A percentile compares a stretch with the other conserved stretches of the same genome.
phyloP scores from a whole-genome alignment of 1,284 basidiomycete species.

The Mycosarcoma maydis region DNA sequence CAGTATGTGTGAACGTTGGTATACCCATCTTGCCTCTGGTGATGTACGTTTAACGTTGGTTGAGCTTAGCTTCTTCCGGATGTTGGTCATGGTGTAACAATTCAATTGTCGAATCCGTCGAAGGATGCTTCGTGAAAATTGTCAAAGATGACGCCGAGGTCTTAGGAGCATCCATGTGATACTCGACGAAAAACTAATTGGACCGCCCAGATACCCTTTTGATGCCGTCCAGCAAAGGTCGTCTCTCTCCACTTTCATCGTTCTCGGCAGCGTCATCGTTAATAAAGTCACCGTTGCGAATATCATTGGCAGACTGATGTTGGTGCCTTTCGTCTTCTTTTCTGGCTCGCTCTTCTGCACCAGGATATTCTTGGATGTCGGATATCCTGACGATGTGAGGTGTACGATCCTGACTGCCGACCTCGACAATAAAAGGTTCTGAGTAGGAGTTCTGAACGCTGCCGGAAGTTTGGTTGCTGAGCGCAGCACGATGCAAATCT shows the following conservation, averaged over 20 bases:
- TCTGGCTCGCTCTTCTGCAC: slow-evolving; percentile 25
- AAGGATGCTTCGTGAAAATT: not conserved
- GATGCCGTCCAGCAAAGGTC: slow-evolving; percentile 27
- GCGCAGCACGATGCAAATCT: slow-evolving; percentile 23
- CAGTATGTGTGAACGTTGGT: no score
- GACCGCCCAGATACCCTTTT: slow-evolving; percentile 30
- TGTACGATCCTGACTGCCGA: slow-evolving; percentile 41
- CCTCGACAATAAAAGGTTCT: slow-evolving; percentile 59
- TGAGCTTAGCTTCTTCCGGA: no score
- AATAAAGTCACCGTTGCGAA: not conserved
- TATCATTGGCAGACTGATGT: not conserved
- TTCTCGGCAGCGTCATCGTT: slow-evolving; percentile 3
- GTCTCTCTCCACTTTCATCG: slow-evolving; percentile 19
- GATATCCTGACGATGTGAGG: slow-evolving; percentile 41
- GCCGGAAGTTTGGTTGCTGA: slow-evolving; percentile 16
- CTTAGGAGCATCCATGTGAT: no score
- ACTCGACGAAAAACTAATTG: slow-evolving; percentile 5
- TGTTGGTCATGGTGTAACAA: no score
- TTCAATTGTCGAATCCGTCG: no score
- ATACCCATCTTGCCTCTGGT: no score
- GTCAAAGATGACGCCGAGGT: no score
- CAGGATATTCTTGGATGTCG: slow-evolving; percentile 46
- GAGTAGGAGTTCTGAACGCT: slow-evolving; percentile 27
- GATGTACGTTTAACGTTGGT: no score
- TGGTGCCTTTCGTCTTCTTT: slow-evolving; percentile 12